Evolutionary conservation across 257 asterid species (phyloP), one percentile per base, ranked within the genome.

Genomic region (Paraleonurus japonicus): DNA sequence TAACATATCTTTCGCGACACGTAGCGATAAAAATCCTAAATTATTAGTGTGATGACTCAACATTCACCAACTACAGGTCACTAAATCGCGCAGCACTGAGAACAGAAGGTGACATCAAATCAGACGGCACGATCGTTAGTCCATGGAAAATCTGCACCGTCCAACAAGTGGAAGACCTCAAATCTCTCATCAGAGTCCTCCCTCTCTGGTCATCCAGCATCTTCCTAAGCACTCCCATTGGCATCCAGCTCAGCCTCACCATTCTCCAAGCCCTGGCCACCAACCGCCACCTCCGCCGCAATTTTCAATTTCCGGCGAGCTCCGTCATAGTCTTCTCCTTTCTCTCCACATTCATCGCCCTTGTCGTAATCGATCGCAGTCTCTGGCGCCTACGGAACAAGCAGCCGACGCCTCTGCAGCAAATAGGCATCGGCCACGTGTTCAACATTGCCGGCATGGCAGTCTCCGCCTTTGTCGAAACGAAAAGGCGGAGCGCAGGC

Each of bases 161-260:
- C 13, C 74, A 79, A 70, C 83, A 85, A 77, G 84, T 83, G 1
- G 85, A 83, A 79, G 90, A 81, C 58, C 76, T 85, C 1, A 83
- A 85, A 77, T 43, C 61, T 0, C 0, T 85, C 1, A 72, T 83
- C 4, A 67, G 60, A 75, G 50, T 85, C 39, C 63, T 79, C 17
- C 86, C 88, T 12, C 20, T 83, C 2, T 85, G 86, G 88, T 65
- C 86, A 2, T 72, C 81, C 9, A 71, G 86, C 71, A 57, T 85
- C 57, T 64, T 85, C 51, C n/a, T 85, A 22, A 6, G 62, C 33
- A 70, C 81, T 3, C 85, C 86, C n/a, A 79, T 86, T 9, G 86
- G 78, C 0, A 39, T 81, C 15, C 85, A 81, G 30, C 27, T 24
- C 23, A 83, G 81, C 71, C 68, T 85, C 48, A 65, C 85, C 23